Base-by-base conservation (phyloP, 129 eudicot genomes). In the Centrapalus pauciflorus region DNA sequence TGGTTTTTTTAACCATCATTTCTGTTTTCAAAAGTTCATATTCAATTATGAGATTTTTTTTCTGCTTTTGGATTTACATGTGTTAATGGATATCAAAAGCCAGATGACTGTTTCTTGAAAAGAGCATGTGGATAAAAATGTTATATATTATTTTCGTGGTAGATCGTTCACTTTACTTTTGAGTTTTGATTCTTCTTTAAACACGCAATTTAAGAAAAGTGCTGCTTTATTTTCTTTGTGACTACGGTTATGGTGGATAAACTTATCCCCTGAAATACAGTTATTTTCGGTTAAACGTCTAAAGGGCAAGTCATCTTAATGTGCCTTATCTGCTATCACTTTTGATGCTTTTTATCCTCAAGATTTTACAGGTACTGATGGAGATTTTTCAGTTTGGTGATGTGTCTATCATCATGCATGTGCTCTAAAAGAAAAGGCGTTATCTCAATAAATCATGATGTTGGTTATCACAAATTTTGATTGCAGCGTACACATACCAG, bases 331-430 rank as follows among this genome's bases (percentile, higher is more conserved):
- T 74, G 67, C 26, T 64, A 56, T 30, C 48, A 20, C 70, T 58
- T 78, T 58, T 66, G 49, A 54, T 45, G 50, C 60, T 55, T 64
- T 20, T 37, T 32, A 55, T 43, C n/a, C 64, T 64, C 64, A 57
- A 54, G 56, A 64, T 55, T 21, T 73, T 52, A 48, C 72, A 73
- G 76, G 57, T 75, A 19, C 10, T 56, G 73, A 65, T 57, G 20
- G 50, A 55, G 55, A 29, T 29, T 55, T 29, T 55, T 27, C 67
- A 45, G 57, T 46, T 67, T 62, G 30, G 41, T 79, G 69, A 24
- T 59, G 27, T 29, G 71, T 50, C 69, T 51, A 67, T 27, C 74
- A 75, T 76, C 70, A 35, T 19, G 63, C 82, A 77, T 78, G 82
- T 78, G 70, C 61, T 55, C 48, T 14, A 46, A 30, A 59, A 70